phyloP scores from a whole-genome alignment of 108 stramenopile genomes.

The Fistulifera solaris region DNA sequence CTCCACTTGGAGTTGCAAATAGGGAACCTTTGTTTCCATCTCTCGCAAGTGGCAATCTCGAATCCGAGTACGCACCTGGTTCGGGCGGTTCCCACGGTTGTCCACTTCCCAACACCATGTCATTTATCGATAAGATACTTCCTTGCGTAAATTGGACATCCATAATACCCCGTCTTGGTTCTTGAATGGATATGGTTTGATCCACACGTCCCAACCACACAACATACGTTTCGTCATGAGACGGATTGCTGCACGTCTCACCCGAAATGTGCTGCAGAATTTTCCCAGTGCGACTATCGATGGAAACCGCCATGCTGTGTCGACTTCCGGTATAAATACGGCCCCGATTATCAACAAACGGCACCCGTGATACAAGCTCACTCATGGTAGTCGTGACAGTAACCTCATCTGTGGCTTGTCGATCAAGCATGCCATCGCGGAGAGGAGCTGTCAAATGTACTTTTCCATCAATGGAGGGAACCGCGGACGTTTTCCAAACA shows the following conservation, averaged over 20 bases:
- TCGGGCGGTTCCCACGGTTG: too few relatives aligned
- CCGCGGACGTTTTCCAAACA: constrained; percentile 29
- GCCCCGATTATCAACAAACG: constrained; percentile 71
- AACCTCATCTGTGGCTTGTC: constrained; percentile 31
- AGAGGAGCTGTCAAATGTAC: constrained; percentile 43
- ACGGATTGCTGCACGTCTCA: constrained; percentile 2
- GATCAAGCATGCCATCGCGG: too few relatives aligned
- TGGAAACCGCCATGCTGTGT: constrained; percentile 49
- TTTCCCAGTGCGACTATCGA: constrained; percentile 64
- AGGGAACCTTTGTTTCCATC: too few relatives aligned
- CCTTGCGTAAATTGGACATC: constrained; percentile 65
- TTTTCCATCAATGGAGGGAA: constrained; percentile 71
- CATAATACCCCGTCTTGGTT: constrained; percentile 49
- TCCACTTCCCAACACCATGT: constrained; percentile 41
- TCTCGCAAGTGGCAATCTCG: constrained; percentile 22
- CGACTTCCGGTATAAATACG: constrained; percentile 64
- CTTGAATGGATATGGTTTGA: constrained; percentile 59
- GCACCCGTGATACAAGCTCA: constrained; percentile 61
- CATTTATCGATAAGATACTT: constrained; percentile 54
- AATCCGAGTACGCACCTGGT: background rate
- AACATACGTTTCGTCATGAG: constrained; percentile 41
- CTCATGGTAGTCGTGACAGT: constrained; percentile 46
- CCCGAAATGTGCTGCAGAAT: constrained; percentile 30
- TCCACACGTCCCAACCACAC: constrained; percentile 86
- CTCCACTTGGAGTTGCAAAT: constrained; percentile 69